Evolutionary conservation across 1,139 yeast species (phyloP).

Genomic region (Meyerozyma carpophila): DNA sequence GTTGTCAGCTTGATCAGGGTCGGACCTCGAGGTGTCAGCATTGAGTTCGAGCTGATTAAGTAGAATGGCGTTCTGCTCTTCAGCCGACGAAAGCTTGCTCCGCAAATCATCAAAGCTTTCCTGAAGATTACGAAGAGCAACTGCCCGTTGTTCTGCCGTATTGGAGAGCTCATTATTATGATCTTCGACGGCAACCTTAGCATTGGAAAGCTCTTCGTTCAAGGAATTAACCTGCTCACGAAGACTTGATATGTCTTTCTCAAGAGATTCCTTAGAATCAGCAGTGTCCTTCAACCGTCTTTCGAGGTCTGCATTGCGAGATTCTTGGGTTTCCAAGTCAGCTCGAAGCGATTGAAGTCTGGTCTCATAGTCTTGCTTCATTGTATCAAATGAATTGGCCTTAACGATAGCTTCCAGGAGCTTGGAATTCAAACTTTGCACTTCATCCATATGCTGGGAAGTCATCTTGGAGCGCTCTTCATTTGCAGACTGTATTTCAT

Average conservation of each 20-base stretch:
- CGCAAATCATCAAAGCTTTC: constrained; percentile 48
- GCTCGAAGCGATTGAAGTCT: constrained; percentile 25
- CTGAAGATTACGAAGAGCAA: constrained; percentile 38
- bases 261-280: background rate
- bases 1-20: constrained; percentile 3
- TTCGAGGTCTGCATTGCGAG: background rate
- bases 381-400: constrained; percentile 30
- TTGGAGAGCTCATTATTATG: constrained; percentile 11
- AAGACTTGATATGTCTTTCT: background rate
- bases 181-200: constrained; percentile 5
- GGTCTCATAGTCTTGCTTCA: constrained; percentile 30
- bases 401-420: constrained; percentile 14
- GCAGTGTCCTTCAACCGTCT: background rate
- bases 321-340: background rate
- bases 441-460: constrained; percentile 11
- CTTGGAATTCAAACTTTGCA: constrained; percentile 6
- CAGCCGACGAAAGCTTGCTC: constrained; percentile 49
- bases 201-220: constrained; percentile 4
- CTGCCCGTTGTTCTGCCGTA: constrained; percentile 20
- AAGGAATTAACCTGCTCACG: background rate
- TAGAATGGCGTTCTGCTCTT: constrained; percentile 61
- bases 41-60: constrained; percentile 62
- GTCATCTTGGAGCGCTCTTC: constrained; percentile 12
- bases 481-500: constrained; percentile 14
- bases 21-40: constrained; percentile 1